These are phyloP conservation scores for Paracoccidioides brasiliensis DNA, from an alignment of 2,329 filamentous ascomycete species.

Conservation along the genomic window DNA sequence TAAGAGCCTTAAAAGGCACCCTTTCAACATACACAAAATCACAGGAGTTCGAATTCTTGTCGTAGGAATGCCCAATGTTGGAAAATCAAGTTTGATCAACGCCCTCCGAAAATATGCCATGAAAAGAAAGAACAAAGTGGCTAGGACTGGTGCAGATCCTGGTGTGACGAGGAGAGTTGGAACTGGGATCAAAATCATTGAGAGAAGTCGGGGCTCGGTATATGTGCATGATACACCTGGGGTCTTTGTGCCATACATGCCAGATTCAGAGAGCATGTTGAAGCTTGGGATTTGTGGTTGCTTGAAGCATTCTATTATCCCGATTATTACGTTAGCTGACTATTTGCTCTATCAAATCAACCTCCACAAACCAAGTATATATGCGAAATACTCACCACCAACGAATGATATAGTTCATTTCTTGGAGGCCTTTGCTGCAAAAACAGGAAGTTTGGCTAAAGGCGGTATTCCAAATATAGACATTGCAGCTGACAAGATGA, in stretches of 20 bases:
- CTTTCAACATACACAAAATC: conserved; percentile 32
- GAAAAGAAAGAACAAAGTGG: conserved; percentile 49
- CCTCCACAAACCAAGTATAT: conserved; percentile 46
- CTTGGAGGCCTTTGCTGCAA: conserved; percentile 55
- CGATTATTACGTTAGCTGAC: conserved; percentile 66
- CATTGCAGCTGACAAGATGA: conserved; percentile 62
- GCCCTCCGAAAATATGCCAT: conserved; percentile 47
- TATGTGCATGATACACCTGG: conserved; percentile 88
- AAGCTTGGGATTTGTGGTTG: conserved; percentile 85
- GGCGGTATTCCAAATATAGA: conserved; percentile 60
- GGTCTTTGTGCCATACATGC: conserved; percentile 86
- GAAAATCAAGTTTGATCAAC: conserved; percentile 92
- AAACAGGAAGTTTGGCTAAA: conserved; percentile 62
- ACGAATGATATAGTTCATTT: conserved; percentile 76
- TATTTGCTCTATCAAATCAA: conserved; percentile 85
- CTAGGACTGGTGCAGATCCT: conserved; percentile 71
- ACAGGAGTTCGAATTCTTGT: conserved; percentile 74
- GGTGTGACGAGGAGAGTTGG: conserved; percentile 80
- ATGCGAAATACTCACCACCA: conserved; percentile 51
- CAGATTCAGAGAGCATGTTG: conserved; percentile 75
- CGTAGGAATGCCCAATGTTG: conserved; percentile 96
- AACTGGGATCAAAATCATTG: conserved; percentile 68
- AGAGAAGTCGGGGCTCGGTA: conserved; percentile 44
- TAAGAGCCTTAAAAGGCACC: conserved; percentile 23
- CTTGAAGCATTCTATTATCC: conserved; percentile 79